Evolutionary conservation across 345 rosid species (phyloP).

Genomic region (Gossypium anomalum): DNA sequence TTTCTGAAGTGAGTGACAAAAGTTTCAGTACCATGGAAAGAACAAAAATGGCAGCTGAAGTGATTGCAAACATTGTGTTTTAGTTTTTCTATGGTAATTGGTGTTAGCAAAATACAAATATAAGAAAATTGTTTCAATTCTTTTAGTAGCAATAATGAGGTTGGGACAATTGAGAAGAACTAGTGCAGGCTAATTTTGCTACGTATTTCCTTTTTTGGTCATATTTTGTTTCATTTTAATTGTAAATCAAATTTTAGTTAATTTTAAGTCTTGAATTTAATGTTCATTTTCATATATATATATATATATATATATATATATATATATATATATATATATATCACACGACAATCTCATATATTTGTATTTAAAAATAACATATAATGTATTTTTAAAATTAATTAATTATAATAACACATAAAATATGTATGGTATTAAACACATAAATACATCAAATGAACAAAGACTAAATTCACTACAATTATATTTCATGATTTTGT

Average conservation of each 20-base stretch:
- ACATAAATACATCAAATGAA: no score
- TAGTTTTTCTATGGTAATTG: not conserved
- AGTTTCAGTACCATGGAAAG: not conserved
- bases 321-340: no score
- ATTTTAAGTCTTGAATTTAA: not conserved
- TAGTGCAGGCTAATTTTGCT: slow-evolving; percentile 14
- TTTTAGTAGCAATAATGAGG: slow-evolving; percentile 20
- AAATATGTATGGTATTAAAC: no score
- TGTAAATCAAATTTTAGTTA: slow-evolving; percentile 15
- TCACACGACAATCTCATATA: no score
- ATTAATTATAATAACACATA: no score
- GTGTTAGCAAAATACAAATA: slow-evolving; percentile 21
- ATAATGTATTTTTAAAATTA: no score
- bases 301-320: no score
- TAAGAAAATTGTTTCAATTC: slow-evolving; percentile 14
- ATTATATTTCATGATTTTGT: no score
- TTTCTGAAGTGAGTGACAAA: slow-evolving; percentile 55
- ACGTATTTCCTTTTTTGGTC: not conserved
- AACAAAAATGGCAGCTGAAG: not conserved
- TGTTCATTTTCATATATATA: not conserved
- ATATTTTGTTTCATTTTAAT: not conserved
- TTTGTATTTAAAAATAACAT: no score
- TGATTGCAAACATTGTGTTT: not conserved
- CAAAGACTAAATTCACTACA: no score
- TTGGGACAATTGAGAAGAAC: slow-evolving; percentile 7